phyloP scores from a whole-genome alignment of 2,329 filamentous ascomycete genomes.

The Hirsutella minnesotensis region DNA sequence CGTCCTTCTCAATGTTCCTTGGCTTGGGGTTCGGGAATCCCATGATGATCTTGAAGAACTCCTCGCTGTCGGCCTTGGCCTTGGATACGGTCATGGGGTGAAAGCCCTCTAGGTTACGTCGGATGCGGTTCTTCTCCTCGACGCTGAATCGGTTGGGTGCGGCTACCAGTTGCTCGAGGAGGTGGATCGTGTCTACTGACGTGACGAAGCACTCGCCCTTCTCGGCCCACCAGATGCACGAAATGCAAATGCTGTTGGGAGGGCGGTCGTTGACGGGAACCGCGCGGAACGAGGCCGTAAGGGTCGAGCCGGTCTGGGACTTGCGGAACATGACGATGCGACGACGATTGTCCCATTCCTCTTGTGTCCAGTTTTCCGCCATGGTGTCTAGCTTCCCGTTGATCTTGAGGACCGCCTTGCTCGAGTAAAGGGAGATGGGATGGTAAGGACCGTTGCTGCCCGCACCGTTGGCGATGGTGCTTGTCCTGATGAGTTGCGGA shows the following conservation, averaged over 20 bases:
- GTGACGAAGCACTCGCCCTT: constrained; percentile 87
- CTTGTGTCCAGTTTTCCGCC: constrained; percentile 69
- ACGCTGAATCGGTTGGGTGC: constrained; percentile 71
- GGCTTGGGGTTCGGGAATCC: constrained; percentile 90
- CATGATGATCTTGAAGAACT: constrained; percentile 99
- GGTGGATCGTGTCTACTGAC: constrained; percentile 89
- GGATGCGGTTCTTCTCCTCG: constrained; percentile 96
- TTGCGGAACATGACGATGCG: constrained; percentile 84
- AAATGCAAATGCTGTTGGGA: constrained; percentile 82
- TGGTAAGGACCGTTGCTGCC: constrained; percentile 46
- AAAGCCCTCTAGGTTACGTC: constrained; percentile 90
- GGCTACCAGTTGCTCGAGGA: constrained; percentile 84
- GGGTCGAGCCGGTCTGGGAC: constrained; percentile 68
- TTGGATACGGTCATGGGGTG: constrained; percentile 89
- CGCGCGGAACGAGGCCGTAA: constrained; percentile 68
- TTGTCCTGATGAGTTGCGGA: constrained; percentile 44
- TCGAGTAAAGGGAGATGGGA: constrained; percentile 68
- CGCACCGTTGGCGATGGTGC: constrained; percentile 32
- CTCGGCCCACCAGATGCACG: constrained; percentile 95
- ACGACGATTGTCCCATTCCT: constrained; percentile 69
- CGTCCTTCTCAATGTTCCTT: constrained; percentile 96
- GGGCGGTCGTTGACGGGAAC: constrained; percentile 69
- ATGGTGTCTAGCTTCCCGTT: constrained; percentile 76
- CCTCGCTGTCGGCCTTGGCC: constrained; percentile 80
- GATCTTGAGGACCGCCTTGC: constrained; percentile 77